Percentiles rank a stretch among this genome's conserved stretches.
Conservation (phyloP, 179 eudicot genomes). For the Nepenthes alata region DNA sequence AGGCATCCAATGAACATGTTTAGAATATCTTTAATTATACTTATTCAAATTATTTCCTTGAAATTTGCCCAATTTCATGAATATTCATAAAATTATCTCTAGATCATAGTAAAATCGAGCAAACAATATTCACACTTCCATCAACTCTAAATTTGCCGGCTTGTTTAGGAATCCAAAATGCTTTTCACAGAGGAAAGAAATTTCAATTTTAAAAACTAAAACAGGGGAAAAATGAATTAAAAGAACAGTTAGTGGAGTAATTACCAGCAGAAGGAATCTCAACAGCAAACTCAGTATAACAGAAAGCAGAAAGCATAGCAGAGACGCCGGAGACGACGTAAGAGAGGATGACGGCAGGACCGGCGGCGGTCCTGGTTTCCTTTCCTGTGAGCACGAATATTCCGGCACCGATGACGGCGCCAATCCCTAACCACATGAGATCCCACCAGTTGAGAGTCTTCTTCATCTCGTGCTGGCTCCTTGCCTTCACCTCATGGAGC, state of each 20-base stretch:
- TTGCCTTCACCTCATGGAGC: constrained; percentile 13
- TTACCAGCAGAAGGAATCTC: constrained; percentile 27
- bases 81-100: no score
- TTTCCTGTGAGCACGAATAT: constrained; percentile 34
- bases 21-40: no score
- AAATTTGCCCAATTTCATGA: no score
- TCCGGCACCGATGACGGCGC: constrained; percentile 36
- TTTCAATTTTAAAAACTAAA: no score
- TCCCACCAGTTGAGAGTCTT: constrained; percentile 29
- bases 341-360: constrained; percentile 31
- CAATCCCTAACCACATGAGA: constrained; percentile 32
- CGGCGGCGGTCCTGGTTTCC: constrained; percentile 23
- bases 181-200: no score
- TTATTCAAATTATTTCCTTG: no score
- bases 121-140: no score
- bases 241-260: no score
- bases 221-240: no score
- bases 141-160: constrained; percentile 8
- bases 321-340: constrained; percentile 23
- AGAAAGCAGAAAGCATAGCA: constrained; percentile 30
- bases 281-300: constrained; percentile 30
- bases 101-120: no score
- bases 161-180: constrained; percentile 2
- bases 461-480: constrained; percentile 24
- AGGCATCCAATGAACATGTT: no score